Evolutionary conservation across 441 rosid species (phyloP), one percentile per base, ranked within the genome.

Genomic region (Bocquillonia castaneifolia): DNA sequence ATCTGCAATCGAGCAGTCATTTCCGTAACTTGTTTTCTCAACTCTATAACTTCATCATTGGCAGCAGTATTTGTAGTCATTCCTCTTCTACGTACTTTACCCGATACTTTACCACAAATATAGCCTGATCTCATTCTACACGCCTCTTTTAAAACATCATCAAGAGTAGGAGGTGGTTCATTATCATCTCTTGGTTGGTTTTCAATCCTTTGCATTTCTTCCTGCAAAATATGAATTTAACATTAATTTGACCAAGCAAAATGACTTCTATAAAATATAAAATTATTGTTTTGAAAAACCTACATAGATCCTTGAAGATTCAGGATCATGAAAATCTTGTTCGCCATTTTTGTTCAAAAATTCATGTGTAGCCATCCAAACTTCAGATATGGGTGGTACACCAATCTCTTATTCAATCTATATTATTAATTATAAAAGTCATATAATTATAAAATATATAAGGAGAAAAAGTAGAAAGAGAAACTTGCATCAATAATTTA

Each of bases 301-400:
- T 12, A 59, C 28, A 59, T 36, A 59, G 1, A 59, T 36, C 6
- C 44, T 59, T 59, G 13, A 18, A 20, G 64, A 60, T 22, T 40
- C n/a, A 0, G 61, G 7, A 57, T 60, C 64, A 39, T 26, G 20
- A 14, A 22, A 60, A 2, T 8, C 20, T 9, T 9, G 17, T 4
- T 9, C 2, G 3, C 50, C 64, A 0, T 60, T 10, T 0, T 22
- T 4, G 40, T 60, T 23, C 6, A 37, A 10, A 39, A 60, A 37
- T 60, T n/a, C 42, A 60, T 60, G 64, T 32, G 64, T 39, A 1
- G 13, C 50, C 50, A 20, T 37, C 50, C 64, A 60, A 14, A 60
- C 50, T 10, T 60, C 26, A 14, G 13, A 60, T 13, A 17, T 26
- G 25, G 29, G 14, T 22, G 50, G 64, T 15, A 37, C 50, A 3